Percentiles rank a stretch among this genome's conserved stretches.
These are phyloP conservation scores for Polygonum aviculare DNA, from an alignment of 148 eudicot species.

Conservation along the genomic window DNA sequence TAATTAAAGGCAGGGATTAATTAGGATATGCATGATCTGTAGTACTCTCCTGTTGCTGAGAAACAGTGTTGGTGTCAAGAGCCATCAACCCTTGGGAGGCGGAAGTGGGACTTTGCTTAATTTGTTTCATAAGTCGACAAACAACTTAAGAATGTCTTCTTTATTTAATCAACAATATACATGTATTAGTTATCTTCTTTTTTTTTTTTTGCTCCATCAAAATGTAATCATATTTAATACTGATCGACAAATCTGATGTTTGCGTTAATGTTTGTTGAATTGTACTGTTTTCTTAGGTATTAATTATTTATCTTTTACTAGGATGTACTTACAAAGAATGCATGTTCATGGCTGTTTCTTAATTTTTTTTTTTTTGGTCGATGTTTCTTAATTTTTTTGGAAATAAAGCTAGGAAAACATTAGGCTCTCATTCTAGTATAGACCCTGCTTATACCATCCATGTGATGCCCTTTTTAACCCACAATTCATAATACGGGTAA, in stretches of 20 bases:
- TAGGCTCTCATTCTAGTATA: too few species aligned
- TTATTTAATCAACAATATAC: not conserved
- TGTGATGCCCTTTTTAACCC: too few species aligned
- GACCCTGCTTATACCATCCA: too few species aligned
- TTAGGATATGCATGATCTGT: not conserved
- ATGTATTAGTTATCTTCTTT: not conserved
- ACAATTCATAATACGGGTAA: too few species aligned
- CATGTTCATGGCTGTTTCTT: not conserved
- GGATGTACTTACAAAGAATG: not conserved
- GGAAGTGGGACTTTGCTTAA: not conserved
- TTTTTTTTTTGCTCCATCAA: not conserved
- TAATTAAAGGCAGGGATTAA: not conserved
- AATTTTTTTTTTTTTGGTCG: too few species aligned
- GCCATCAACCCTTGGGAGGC: not conserved
- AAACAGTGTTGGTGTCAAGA: not conserved
- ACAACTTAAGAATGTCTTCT: not conserved
- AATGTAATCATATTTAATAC: not conserved
- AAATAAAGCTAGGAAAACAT: too few species aligned
- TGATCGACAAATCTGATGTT: not conserved
- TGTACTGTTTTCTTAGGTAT: not conserved
- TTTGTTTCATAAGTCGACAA: conserved; percentile 1
- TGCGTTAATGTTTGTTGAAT: not conserved
- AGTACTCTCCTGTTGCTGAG: not conserved
- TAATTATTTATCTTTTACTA: not conserved
- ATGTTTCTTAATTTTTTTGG: too few species aligned